Percentiles rank a stretch among this genome's conserved stretches.
Conservation (phyloP, 805 yeast genomes). For the Alloascoidea hylecoeti region DNA sequence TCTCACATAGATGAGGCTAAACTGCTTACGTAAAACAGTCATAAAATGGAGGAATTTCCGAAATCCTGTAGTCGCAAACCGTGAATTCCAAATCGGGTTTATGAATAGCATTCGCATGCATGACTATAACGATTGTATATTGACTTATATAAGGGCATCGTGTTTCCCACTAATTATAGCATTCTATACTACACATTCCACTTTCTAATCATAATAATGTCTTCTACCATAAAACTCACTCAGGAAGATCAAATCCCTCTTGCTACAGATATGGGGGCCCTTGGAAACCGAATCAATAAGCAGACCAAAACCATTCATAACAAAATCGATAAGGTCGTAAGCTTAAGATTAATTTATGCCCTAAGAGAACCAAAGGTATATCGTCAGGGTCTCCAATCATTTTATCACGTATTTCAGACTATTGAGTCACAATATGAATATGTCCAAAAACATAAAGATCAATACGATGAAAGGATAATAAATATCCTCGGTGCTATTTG, state of each 20-base stretch:
- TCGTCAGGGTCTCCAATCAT: conserved; percentile 60
- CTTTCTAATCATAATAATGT: background rate
- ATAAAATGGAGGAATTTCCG: too few species aligned
- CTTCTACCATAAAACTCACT: conserved; percentile 2
- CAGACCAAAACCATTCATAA: conserved; percentile 57
- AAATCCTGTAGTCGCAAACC: too few species aligned
- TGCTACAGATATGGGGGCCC: conserved; percentile 75
- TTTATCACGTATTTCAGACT: conserved; percentile 13
- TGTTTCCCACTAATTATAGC: too few species aligned
- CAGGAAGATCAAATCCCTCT: conserved; percentile 53
- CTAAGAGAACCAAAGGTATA: conserved; percentile 62
- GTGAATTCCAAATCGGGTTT: too few species aligned
- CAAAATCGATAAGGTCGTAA: conserved; percentile 53
- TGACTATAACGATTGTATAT: too few species aligned
- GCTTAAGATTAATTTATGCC: conserved; percentile 61
- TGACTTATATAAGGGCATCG: too few species aligned
- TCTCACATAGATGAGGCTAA: too few species aligned
- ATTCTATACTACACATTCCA: too few species aligned
- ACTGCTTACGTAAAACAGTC: too few species aligned
- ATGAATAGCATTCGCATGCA: too few species aligned
- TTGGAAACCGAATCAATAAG: conserved; percentile 67
- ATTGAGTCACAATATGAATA: conserved; percentile 12
- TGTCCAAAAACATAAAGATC: conserved; percentile 6
- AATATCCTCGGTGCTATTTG: conserved; percentile 43
- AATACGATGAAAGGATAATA: conserved; percentile 16